These are phyloP conservation scores for Penicillium sp. DNA, from an alignment of 2,329 filamentous ascomycete species.

Conservation along the genomic window DNA sequence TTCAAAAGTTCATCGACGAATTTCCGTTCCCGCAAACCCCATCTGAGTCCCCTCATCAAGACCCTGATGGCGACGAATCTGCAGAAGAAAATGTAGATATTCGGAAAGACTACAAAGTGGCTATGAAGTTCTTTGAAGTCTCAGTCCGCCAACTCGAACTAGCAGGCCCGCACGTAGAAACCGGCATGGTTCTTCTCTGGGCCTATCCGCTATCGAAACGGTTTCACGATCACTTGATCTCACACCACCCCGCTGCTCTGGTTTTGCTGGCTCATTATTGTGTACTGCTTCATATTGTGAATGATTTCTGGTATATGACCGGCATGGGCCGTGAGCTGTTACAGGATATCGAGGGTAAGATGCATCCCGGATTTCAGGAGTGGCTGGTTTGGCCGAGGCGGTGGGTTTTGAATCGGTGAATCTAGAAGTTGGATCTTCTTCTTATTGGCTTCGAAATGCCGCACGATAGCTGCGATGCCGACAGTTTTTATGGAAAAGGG, in stretches of 20 bases:
- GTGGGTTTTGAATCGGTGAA: slow-evolving; percentile 11
- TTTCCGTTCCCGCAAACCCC: slow-evolving; percentile 10
- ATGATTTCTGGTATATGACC: slow-evolving; percentile 17
- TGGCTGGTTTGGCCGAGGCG: slow-evolving; percentile 20
- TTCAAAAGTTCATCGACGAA: slow-evolving; percentile 16
- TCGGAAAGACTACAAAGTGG: slow-evolving; percentile 12
- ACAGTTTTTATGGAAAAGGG: background rate
- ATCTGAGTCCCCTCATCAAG: background rate
- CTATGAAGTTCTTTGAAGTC: slow-evolving; percentile 9
- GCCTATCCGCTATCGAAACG: slow-evolving; percentile 16
- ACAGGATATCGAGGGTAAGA: slow-evolving; percentile 16
- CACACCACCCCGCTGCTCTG: slow-evolving; percentile 13
- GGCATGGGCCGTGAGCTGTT: slow-evolving; percentile 11
- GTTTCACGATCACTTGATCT: slow-evolving; percentile 13
- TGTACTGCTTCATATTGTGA: slow-evolving; percentile 13
- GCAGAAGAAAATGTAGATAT: background rate
- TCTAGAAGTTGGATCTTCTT: background rate
- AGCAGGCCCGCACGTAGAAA: slow-evolving; percentile 17
- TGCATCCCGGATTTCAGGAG: slow-evolving; percentile 11
- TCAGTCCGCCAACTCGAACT: slow-evolving; percentile 15
- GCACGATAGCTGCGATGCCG: background rate
- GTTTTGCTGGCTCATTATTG: slow-evolving; percentile 19
- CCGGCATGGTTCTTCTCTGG: slow-evolving; percentile 19
- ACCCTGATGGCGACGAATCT: background rate
- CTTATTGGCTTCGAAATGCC: background rate